Base-by-base conservation (phyloP, 2,329 filamentous ascomycete genomes). In the Alternaria ethzedia region DNA sequence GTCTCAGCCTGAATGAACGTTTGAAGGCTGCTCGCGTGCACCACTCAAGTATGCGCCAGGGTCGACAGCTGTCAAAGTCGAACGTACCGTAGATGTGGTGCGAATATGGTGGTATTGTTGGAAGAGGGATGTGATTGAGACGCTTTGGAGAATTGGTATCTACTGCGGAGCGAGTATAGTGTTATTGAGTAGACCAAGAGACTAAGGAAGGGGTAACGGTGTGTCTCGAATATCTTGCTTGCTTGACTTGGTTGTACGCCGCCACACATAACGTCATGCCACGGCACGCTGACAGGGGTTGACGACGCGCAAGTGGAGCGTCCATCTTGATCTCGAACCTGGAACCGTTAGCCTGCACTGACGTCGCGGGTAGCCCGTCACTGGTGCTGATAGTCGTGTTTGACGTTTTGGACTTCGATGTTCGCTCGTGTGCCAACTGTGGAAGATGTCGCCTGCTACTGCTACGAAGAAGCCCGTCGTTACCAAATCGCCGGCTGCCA, bases 201-300 rank as follows among this genome's bases (percentile, higher is more conserved):
- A 46, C 63, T 58, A 68, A 59, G 47, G 52, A 54, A 45, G 55
- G 54, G 57, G 56, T 57, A 64, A 59, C 57, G 47, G 64, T 57
- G 57, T 56, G 26, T 50, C 57, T 57, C 63, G 49, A 56, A 72
- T 71, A 72, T 70, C 71, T 70, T 74, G 71, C 60, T 63, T 63
- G 67, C 61, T 62, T 66, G 61, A 52, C 56, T 36, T 44, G 54
- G 63, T 68, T 60, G 68, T 57, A 72, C 68, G 61, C 61, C 74
- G 75, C 75, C 76, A 78, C 75, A 75, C 54, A 54, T 32, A 69
- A 77, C 76, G 75, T 78, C 76, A 78, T 77, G 36, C 64, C 59
- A 65, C 66, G 64, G 63, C 64, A 61, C 64, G 56, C 58, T 57
- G 54, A 68, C 71, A 70, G 67, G 71, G 70, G 63, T 69, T 45